phyloP scores from a whole-genome alignment of 139 green algal species.

The Volvox africanus region DNA sequence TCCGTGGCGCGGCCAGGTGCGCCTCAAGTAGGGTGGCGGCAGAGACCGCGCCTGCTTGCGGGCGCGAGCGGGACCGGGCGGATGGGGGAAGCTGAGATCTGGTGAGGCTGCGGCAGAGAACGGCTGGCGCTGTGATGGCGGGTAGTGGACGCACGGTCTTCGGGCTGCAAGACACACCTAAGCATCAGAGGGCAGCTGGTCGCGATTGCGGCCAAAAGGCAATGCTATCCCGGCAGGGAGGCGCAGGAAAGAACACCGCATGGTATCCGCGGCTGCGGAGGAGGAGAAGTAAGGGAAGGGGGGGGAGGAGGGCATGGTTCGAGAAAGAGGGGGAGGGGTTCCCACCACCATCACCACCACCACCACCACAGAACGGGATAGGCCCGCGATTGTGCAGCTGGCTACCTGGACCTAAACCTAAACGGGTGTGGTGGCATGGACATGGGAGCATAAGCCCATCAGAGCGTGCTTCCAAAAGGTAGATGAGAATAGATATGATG shows the following conservation, averaged over 20 bases:
- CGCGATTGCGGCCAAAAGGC: no score
- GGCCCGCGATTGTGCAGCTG: no score
- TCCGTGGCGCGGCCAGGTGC: background rate
- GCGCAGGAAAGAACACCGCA: no score
- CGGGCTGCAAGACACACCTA: no score
- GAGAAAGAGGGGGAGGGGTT: background rate
- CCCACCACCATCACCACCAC: background rate
- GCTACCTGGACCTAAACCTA: no score
- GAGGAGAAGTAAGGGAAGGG: background rate
- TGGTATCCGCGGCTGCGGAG: no score
- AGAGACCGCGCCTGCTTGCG: conserved; percentile 6
- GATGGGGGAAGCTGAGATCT: background rate
- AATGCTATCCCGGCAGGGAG: no score
- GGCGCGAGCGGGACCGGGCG: background rate
- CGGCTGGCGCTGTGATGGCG: background rate
- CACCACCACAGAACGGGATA: background rate
- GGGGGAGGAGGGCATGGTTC: background rate
- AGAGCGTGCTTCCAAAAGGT: no score
- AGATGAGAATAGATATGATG: no score
- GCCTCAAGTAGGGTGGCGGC: conserved; percentile 3
- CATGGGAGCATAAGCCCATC: no score
- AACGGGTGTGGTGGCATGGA: no score
- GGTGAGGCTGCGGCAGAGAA: background rate
- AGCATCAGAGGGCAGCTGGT: no score
- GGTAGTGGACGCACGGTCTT: background rate